A percentile compares a stretch with the other conserved stretches of the same genome.
These are phyloP conservation scores for Sporothrix protearum DNA, from an alignment of 2,329 filamentous ascomycete genomes.

Conservation along the genomic window DNA sequence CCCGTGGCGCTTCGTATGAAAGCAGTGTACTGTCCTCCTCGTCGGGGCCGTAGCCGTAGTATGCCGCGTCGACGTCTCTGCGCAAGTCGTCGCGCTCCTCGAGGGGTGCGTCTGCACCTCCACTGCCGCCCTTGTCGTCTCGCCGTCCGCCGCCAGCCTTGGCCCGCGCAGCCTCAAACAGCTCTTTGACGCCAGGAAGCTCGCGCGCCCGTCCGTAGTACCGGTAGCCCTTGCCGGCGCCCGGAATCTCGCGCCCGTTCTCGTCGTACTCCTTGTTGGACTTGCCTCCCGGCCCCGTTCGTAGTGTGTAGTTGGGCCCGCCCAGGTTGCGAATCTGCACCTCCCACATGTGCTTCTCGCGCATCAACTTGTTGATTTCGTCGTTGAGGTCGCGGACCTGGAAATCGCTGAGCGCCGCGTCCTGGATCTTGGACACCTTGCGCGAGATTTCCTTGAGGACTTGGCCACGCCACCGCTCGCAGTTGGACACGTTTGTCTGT, in stretches of 20 bases:
- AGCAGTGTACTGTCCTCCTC: conserved; percentile 83
- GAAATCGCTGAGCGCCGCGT: conserved; percentile 85
- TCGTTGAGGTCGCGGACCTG: conserved; percentile 97
- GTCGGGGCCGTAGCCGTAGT: conserved; percentile 91
- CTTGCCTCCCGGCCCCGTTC: conserved; percentile 40
- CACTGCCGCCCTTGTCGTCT: conserved; percentile 27
- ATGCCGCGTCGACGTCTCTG: conserved; percentile 82
- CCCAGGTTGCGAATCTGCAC: conserved; percentile 90
- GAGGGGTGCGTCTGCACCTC: conserved; percentile 39
- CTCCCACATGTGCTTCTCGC: conserved; percentile 99
- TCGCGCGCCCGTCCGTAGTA: conserved; percentile 88
- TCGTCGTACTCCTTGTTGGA: conserved; percentile 70
- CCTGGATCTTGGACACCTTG: conserved; percentile 95
- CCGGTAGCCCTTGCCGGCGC: conserved; percentile 70
- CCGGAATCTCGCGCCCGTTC: conserved; percentile 65
- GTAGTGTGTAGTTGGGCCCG: conserved; percentile 93
- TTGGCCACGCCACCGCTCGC: conserved; percentile 97
- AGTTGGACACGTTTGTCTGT: conserved; percentile 75
- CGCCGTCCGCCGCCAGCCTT: conserved; percentile 37
- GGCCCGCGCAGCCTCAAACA: conserved; percentile 75
- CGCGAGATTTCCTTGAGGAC: conserved; percentile 95
- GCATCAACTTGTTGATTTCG: conserved; percentile 98
- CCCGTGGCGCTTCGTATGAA: conserved; percentile 76
- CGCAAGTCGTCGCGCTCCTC: conserved; percentile 67
- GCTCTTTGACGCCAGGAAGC: conserved; percentile 89